Percentiles rank a stretch among this genome's conserved stretches.
phyloP scores from a whole-genome alignment of 768 basidiomycete species.

The Boletus coccyginus region DNA sequence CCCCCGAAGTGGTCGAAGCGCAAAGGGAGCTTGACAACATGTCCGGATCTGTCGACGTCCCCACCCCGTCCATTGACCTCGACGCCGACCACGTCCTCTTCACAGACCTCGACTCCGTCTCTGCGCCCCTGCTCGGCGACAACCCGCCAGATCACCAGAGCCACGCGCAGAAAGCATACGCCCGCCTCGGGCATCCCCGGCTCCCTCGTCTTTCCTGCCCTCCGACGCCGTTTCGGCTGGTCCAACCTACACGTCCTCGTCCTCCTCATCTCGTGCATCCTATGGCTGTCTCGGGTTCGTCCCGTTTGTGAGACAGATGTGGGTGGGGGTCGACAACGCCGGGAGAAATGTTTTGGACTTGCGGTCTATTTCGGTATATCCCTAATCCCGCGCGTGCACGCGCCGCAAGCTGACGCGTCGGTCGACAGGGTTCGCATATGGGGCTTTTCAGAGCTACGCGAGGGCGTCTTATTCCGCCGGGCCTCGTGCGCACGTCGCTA shows the following conservation, averaged over 20 bases:
- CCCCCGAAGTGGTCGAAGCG: no score
- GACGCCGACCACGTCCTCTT: no score
- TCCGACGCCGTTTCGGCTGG: constrained; percentile 66
- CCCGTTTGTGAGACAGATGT: constrained; percentile 42
- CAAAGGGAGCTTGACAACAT: no score
- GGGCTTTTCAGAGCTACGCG: constrained; percentile 90
- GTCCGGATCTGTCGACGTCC: no score
- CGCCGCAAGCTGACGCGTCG: neutral
- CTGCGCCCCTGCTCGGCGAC: no score
- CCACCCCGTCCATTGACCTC: no score
- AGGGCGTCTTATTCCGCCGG: constrained; percentile 80
- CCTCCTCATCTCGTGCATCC: constrained; percentile 66
- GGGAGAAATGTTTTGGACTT: constrained; percentile 81
- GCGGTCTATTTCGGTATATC: constrained; percentile 74
- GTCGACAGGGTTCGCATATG: constrained; percentile 64
- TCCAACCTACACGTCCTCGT: constrained; percentile 68
- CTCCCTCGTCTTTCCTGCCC: constrained; percentile 73
- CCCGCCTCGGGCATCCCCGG: constrained; percentile 79
- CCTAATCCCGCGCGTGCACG: neutral
- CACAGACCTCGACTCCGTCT: no score
- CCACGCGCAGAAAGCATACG: no score
- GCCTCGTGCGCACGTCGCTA: constrained; percentile 20
- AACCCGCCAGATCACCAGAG: no score
- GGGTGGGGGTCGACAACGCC: constrained; percentile 74
- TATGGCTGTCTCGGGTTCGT: constrained; percentile 87